Evolutionary conservation across 75 land plant species (phyloP), one percentile per base, ranked within the genome.

Genomic region (Pseudotsuga menziesii): DNA sequence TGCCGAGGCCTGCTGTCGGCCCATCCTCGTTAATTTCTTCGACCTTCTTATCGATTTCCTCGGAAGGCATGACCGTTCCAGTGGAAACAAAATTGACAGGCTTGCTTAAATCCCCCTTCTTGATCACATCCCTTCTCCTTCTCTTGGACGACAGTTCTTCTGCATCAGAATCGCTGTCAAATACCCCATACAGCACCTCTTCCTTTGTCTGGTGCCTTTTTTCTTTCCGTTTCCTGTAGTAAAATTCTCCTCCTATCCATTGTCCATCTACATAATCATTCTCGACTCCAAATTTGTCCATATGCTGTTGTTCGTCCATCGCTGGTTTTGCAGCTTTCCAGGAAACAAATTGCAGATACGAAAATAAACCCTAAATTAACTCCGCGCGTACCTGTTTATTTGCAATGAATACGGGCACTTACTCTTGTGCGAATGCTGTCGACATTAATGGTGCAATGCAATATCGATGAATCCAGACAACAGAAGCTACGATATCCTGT

Each of bases 81-180:
- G 86, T 92, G 19, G 98, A 94, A 29, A 97, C 90, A 58, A 97
- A 97, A 78, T 78, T 85, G 11, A 94, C 91, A n/a, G 99, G 98
- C 81, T 94, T 97, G 4, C 95, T 74, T 25, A 92, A 67, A 55
- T 93, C 91, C 32, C 76, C 44, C 76, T 86, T 90, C 55, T 72
- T 82, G 14, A 81, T 82, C n/a, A 77, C 82, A 52, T 80, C 88
- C 13, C 82, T 80, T 54, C 85, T 78, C 61, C 81, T 76, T 82
- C 85, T 84, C 36, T 57, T 79, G 3, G 67, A 25, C 2, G 80
- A 78, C 16, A 72, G 79, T 16, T 80, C 88, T 5, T 86, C 85
- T 15, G 80, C 93, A 72, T 84, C 84, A 17, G 83, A 85, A 27
- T 82, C 89, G 70, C 76, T 78, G 14, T 77, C 83, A 15, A 93